Evolutionary conservation across 1,284 basidiomycete species (phyloP).

Genomic region (Xerocomus nothofagi): DNA sequence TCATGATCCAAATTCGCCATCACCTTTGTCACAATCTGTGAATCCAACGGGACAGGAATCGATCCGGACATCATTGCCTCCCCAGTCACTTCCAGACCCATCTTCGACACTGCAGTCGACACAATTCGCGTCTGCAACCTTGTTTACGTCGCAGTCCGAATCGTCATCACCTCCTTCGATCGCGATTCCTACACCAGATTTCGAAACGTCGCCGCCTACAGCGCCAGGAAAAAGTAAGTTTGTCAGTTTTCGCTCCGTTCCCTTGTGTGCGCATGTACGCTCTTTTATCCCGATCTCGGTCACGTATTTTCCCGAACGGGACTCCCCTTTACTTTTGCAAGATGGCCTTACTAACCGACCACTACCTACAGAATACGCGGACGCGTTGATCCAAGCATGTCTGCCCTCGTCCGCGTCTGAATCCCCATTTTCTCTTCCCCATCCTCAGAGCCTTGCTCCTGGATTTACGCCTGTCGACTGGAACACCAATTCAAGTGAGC

Average conservation of each 20-base stretch:
- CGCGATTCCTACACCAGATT: neutral
- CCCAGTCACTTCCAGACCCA: neutral
- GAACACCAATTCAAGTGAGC: slow-evolving; percentile 10
- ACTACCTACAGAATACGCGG: slow-evolving; percentile 11
- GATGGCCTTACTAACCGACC: neutral
- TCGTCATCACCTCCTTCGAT: neutral
- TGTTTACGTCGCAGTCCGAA: neutral
- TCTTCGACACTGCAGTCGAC: neutral
- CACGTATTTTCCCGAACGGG: neutral
- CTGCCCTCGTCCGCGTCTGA: neutral
- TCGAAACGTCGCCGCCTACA: neutral
- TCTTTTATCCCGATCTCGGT: neutral
- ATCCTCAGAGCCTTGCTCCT: neutral
- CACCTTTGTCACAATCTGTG: neutral
- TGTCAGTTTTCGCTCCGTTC: neutral
- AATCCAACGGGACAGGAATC: neutral
- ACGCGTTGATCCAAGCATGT: slow-evolving; percentile 16
- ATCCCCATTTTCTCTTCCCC: neutral
- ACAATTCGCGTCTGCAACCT: neutral
- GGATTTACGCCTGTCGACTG: slow-evolving; percentile 13
- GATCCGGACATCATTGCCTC: neutral
- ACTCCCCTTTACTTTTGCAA: neutral
- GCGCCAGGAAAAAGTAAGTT: slow-evolving; percentile 11
- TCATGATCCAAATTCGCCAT: neutral
- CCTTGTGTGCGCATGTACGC: neutral